Evolutionary conservation across 176 grass and related monocot genomes (phyloP).

Genomic region (Canna indica): DNA sequence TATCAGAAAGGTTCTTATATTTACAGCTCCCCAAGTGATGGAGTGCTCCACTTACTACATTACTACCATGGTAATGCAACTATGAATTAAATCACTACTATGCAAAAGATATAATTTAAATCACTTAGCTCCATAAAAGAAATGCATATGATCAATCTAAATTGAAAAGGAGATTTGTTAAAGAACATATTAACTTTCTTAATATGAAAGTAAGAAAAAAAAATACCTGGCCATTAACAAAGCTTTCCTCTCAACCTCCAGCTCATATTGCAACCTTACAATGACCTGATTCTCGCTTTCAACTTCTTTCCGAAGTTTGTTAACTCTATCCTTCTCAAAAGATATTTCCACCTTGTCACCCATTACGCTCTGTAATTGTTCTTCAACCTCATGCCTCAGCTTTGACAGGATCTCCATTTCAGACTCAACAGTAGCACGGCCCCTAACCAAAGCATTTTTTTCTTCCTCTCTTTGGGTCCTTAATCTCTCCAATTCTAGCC

Average conservation of each 20-base stretch:
- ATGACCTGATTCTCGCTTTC: slow-evolving; percentile 62
- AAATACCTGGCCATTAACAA: slow-evolving; percentile 80
- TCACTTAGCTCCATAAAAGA: background rate
- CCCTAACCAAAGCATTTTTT: slow-evolving; percentile 50
- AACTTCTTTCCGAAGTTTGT: slow-evolving; percentile 61
- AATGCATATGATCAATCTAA: background rate
- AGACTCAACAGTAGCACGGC: slow-evolving; percentile 68
- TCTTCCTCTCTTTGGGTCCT: slow-evolving; percentile 72
- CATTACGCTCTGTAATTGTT: slow-evolving; percentile 70
- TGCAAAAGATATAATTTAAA: too few species aligned
- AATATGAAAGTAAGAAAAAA: background rate
- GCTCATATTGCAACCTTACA: slow-evolving; percentile 69
- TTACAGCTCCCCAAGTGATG: too few species aligned
- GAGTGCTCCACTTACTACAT: background rate
- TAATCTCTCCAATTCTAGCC: slow-evolving; percentile 50
- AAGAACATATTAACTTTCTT: background rate
- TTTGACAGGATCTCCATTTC: slow-evolving; percentile 84
- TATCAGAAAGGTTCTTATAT: too few species aligned
- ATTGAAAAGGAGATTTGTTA: background rate
- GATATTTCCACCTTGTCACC: slow-evolving; percentile 82
- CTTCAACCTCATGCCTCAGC: slow-evolving; percentile 71
- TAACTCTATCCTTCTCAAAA: slow-evolving; percentile 68
- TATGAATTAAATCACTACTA: background rate
- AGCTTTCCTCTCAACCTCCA: slow-evolving; percentile 96
- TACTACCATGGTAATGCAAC: background rate